Conservation (phyloP, 2,329 filamentous ascomycete species). For the Gnomoniopsis smithogilvyi region DNA sequence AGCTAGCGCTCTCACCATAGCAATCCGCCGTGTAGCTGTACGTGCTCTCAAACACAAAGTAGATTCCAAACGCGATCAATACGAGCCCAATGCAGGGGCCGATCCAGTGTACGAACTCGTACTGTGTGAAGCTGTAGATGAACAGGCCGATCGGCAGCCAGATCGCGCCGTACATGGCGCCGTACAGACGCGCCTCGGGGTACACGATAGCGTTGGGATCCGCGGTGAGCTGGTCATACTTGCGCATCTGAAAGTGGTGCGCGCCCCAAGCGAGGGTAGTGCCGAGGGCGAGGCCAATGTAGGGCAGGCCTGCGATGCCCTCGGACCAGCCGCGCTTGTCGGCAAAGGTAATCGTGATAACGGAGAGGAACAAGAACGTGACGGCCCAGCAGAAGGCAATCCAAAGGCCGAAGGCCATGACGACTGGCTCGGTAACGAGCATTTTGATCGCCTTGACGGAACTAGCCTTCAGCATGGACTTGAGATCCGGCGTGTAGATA, state of each 20-base stretch:
- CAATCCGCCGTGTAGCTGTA: conserved; percentile 52
- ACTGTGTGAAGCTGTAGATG: conserved; percentile 53
- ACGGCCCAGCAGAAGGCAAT: conserved; percentile 39
- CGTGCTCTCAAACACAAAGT: conserved; percentile 38
- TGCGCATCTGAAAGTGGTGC: conserved; percentile 48
- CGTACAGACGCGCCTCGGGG: conserved; percentile 45
- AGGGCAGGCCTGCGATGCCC: conserved; percentile 46
- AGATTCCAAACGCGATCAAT: conserved; percentile 50
- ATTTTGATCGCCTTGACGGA: conserved; percentile 36
- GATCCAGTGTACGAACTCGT: conserved; percentile 44
- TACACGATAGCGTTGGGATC: conserved; percentile 33
- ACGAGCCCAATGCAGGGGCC: conserved; percentile 46
- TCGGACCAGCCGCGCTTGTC: conserved; percentile 51
- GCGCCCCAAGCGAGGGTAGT: conserved; percentile 43
- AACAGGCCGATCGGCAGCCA: conserved; percentile 46
- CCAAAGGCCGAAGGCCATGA: conserved; percentile 16
- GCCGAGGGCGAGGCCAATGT: conserved; percentile 47
- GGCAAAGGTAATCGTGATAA: conserved; percentile 46
- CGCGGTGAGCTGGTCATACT: conserved; percentile 38
- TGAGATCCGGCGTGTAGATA: conserved; percentile 45
- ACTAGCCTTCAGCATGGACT: conserved; percentile 42
- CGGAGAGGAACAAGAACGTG: conserved; percentile 50
- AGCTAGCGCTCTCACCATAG: conserved; percentile 38
- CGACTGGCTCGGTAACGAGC: conserved; percentile 17
- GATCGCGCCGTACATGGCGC: conserved; percentile 44